A percentile compares a stretch with the other conserved stretches of the same genome.
phyloP scores from a whole-genome alignment of 495 filamentous ascomycete species.

The Amphirosellinia nigrospora region DNA sequence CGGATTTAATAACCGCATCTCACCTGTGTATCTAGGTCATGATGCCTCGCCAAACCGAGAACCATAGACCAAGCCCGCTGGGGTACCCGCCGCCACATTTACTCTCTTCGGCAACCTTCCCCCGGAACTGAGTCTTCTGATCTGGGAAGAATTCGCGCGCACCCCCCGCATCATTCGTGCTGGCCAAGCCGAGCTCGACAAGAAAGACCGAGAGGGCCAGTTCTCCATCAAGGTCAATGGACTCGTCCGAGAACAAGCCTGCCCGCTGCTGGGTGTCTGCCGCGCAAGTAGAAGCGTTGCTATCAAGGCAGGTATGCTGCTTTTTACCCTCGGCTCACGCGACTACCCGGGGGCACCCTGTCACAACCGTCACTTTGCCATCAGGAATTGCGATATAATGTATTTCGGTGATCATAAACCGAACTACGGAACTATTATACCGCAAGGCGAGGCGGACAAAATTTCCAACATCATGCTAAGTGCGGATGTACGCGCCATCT shows the following conservation, averaged over 20 bases:
- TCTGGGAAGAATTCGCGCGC: constrained; percentile 10
- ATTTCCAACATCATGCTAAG: background rate
- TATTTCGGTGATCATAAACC: background rate
- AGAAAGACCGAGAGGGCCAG: background rate
- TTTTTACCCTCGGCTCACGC: background rate
- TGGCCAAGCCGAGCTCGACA: background rate
- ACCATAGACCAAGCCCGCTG: background rate
- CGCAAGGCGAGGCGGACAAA: background rate
- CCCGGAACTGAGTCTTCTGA: constrained; percentile 10
- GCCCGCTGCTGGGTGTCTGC: constrained; percentile 10
- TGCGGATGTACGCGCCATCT: background rate
- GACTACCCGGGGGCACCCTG: background rate
- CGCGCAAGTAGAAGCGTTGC: constrained; percentile 6
- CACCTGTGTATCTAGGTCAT: background rate
- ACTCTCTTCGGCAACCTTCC: background rate
- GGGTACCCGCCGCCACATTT: background rate
- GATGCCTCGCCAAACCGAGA: background rate
- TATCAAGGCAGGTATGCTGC: background rate
- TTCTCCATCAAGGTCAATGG: background rate
- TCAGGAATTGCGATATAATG: background rate
- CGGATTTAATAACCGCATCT: background rate
- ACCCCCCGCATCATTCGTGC: constrained; percentile 8
- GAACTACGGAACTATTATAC: background rate
- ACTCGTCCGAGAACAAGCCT: constrained; percentile 5
- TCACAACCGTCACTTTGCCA: background rate